Base-by-base conservation (phyloP, 306 rosid genomes). In the Crataegus laevigata region DNA sequence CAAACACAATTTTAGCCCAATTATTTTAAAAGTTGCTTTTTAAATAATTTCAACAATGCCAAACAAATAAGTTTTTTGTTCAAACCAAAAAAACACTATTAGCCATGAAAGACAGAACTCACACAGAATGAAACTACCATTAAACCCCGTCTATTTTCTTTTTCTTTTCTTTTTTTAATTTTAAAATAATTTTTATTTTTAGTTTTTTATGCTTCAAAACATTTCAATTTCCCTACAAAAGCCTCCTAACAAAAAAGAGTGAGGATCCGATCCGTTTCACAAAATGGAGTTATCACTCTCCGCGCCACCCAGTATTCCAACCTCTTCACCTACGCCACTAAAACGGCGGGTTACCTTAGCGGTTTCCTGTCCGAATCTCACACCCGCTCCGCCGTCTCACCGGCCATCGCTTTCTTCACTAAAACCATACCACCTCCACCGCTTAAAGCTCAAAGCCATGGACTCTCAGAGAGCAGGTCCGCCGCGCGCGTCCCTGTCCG, bases 211-310 rank as follows among this genome's bases (percentile, higher is more conserved):
- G 8, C 52, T 15, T 15, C 21, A 47, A 47, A 14, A 15, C 54
- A 17, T 14, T 45, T 14, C n/a, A n/a, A 13, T 43, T 13, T 43
- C 52, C 1, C 54, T 15, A 0, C 21, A 47, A 47, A 47, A 47
- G 18, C 15, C 54, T 47, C 52, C 8, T 6, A 47, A 47, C 21
- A 15, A 47, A 47, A 15, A 17, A 5, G n/a, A 14, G 36, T 26
- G 36, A 2, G 2, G 13, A 22, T 4, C 28, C 4, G 5, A 1
- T 26, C n/a, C 36, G 66, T 60, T 60, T 26, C 4, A 13, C 28
- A 75, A 65, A 77, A 91, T 91, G 98, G 91, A 85, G 81, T 73
- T 86, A 0, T 78, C 87, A 28, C 78, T 83, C 0, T 77, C 87
- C 25, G 80, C 88, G 77, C 71, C 88, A 47, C 82, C 86, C 30